phyloP scores from a whole-genome alignment of 441 rosid species.

The Capsella rubella region DNA sequence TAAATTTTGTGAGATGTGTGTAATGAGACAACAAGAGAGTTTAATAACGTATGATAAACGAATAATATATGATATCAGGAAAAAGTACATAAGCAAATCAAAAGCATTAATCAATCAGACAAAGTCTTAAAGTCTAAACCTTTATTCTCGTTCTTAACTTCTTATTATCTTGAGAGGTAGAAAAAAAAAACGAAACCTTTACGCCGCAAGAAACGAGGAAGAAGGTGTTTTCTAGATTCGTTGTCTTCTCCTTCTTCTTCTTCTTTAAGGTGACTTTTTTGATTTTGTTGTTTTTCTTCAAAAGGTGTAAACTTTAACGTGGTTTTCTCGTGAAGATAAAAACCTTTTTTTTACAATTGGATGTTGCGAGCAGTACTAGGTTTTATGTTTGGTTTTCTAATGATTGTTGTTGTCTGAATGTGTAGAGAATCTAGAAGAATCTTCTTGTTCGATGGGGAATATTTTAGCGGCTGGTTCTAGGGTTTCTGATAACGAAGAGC shows the following conservation, averaged over 20 bases:
- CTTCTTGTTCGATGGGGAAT: slow-evolving; percentile 42
- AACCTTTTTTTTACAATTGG: not conserved
- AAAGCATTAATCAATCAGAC: slow-evolving; percentile 1
- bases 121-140: not conserved
- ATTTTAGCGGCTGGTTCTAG: slow-evolving; percentile 46
- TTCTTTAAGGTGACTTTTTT: not conserved
- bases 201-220: slow-evolving; percentile 26
- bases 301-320: not conserved
- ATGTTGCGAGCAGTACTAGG: not conserved
- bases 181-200: slow-evolving; percentile 27
- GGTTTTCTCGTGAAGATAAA: not conserved
- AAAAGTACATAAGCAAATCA: not conserved
- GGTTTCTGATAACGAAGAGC: slow-evolving; percentile 45
- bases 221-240: slow-evolving; percentile 26
- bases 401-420: slow-evolving; percentile 5
- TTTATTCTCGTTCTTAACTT: not conserved
- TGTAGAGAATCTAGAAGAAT: slow-evolving; percentile 15
- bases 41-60: not conserved
- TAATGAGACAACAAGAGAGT: no score
- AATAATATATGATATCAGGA: not conserved
- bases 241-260: slow-evolving; percentile 4
- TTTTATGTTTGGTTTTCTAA: slow-evolving; percentile 18
- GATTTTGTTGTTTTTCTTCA: not conserved
- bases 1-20: no score
- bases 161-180: not conserved